A percentile compares a stretch with the other conserved stretches of the same genome.
phyloP scores from a whole-genome alignment of 371 early-diverging fungal genomes.

The Dipsacomyces acuminosporus region DNA sequence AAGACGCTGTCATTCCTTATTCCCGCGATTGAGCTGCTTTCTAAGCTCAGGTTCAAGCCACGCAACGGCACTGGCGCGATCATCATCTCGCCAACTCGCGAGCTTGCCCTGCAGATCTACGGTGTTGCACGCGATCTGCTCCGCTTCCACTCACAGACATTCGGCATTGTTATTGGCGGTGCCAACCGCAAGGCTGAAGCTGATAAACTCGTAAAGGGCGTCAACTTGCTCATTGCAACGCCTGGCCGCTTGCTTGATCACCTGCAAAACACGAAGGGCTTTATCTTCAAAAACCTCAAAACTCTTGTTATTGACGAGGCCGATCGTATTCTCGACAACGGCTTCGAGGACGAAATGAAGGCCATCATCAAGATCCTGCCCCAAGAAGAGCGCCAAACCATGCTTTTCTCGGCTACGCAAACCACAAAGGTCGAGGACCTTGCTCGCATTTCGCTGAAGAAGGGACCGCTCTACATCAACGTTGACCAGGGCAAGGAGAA shows the following conservation, averaged over 20 bases:
- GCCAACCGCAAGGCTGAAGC: conserved; percentile 94
- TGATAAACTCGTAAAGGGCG: conserved; percentile 88
- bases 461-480: conserved; percentile 92
- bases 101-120: conserved; percentile 98
- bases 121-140: conserved; percentile 93
- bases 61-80: conserved; percentile 95
- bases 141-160: conserved; percentile 89
- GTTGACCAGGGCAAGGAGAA: conserved; percentile 87
- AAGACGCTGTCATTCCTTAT: conserved; percentile 98
- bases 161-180: conserved; percentile 97
- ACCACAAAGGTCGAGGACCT: conserved; percentile 96
- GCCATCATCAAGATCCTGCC: conserved; percentile 90
- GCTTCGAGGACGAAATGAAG: conserved; percentile 98
- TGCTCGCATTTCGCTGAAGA: conserved; percentile 90
- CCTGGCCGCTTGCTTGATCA: conserved; percentile 98
- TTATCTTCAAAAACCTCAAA: conserved; percentile 84
- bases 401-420: conserved; percentile 98
- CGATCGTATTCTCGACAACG: conserved; percentile 96
- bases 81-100: conserved; percentile 99
- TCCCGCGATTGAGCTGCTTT: conserved; percentile 90
- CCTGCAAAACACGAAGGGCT: conserved; percentile 91
- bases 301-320: conserved; percentile 97
- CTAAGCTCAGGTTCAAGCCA: conserved; percentile 83
- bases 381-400: conserved; percentile 80
- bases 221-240: conserved; percentile 94